phyloP scores from a whole-genome alignment of 371 early-diverging fungal species.

The Mucor indicus region DNA sequence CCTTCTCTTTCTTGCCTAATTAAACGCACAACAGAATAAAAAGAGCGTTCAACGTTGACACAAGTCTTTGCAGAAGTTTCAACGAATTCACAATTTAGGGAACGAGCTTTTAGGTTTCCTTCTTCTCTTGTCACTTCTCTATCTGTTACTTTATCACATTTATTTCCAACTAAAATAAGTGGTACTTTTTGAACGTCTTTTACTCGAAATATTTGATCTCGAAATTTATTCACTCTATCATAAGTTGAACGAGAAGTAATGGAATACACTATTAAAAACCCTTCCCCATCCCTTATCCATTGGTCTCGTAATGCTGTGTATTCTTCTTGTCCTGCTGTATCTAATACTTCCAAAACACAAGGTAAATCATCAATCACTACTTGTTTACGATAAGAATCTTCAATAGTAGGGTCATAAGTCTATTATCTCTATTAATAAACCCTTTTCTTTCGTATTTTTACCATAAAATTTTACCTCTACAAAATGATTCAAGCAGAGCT shows the following conservation, averaged over 20 bases:
- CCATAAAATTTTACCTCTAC: too few species aligned
- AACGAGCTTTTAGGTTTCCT: constrained; percentile 75
- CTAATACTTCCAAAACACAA: constrained; percentile 88
- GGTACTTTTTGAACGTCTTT: constrained; percentile 82
- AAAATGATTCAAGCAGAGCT: constrained; percentile 81
- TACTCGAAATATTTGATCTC: constrained; percentile 81
- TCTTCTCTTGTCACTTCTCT: constrained; percentile 79
- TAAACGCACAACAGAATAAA: constrained; percentile 61
- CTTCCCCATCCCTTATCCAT: constrained; percentile 88
- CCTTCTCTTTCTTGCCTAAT: constrained; percentile 17
- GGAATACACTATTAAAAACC: constrained; percentile 86
- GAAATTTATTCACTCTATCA: constrained; percentile 78
- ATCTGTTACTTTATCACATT: constrained; percentile 79
- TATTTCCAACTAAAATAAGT: constrained; percentile 93
- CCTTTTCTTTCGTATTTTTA: too few species aligned
- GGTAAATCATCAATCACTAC: constrained; percentile 88
- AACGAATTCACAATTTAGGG: constrained; percentile 73
- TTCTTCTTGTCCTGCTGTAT: constrained; percentile 84
- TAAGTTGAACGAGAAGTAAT: constrained; percentile 86
- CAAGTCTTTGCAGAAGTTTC: constrained; percentile 92
- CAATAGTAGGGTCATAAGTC: constrained; percentile 93
- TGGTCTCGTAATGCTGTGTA: constrained; percentile 30
- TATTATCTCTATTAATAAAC: too few species aligned
- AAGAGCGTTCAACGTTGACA: constrained; percentile 81
- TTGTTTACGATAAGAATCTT: constrained; percentile 90